Evolutionary conservation across 129 eudicot genomes (phyloP), one percentile per base, ranked within the genome.

Genomic region (Escallonia rubra): DNA sequence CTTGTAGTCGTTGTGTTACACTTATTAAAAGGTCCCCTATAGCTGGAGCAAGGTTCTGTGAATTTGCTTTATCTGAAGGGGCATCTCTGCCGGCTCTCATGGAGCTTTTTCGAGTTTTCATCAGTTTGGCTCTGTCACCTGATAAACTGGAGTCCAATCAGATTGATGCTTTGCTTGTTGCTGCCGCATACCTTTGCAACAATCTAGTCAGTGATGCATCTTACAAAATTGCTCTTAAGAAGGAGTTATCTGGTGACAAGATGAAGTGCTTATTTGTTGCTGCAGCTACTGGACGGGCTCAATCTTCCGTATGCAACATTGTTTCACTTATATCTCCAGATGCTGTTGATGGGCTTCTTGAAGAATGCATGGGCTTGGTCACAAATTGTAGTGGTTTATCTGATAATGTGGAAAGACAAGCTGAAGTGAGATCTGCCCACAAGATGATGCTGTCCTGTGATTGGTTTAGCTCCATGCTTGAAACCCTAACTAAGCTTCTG

Each of bases 21-120:
- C 90, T 94, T n/a, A 75, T 89, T 47, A 94, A 81, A 77, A 85
- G 99, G 79, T 85, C 97, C 63, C 97, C 99, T 0, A 45, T 66
- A 52, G 99, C 97, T 47, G 99, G 97, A 45, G 99, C 99, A 67
- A 84, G 90, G 70, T 89, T 94, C 65, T 94, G 99, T 75, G 97
- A 94, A 72, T 89, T 86, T 71, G 81, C 83, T 56, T 64, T 69
- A 56, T 71, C 79, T 48, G 97, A 89, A 87, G 97, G 93, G 48
- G 90, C 93, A 64, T 85, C 96, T 43, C 72, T 69, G 53, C 80
- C 74, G 73, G 77, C 78, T 4, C 90, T 89, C 64, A 67, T 48
- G 78, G 74, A 75, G 67, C 96, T 94, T 54, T 82, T 81, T 41
- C 81, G 74, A 77, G 72, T 67, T 51, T 76, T 87, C 48, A 79